Base-by-base conservation (phyloP, 805 yeast genomes). In the Lipomyces yamanashiensis region DNA sequence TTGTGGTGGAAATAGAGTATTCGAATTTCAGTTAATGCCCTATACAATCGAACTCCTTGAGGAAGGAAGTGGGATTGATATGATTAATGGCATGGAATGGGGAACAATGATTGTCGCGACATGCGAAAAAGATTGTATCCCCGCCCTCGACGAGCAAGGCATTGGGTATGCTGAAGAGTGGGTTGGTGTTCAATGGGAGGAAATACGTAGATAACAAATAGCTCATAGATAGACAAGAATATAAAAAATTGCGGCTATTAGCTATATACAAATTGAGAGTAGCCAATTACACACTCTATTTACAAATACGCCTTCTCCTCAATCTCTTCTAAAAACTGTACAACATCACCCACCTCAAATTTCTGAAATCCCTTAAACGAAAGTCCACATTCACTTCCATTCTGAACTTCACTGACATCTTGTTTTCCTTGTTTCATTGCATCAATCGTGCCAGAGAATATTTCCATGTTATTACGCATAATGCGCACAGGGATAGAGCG, bases 21-120 rank as follows among this genome's bases (percentile, higher is more conserved):
- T 91, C 72, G 99, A 95, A 75, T 77, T 93, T 62, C 99, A 95
- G 74, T 75, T 95, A 59, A 93, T 93, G 98, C 99, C 99, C 1
- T 90, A 90, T 74, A 85, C 92, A 58, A 93, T 95, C 58, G 80
- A 90, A 56, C 93, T 90, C 71, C 80, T 95, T 51, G 98, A 93
- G 73, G 80, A 79, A 49, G 75, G 77, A 36, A 72, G 74, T 15
- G 78, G 74, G 71, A 77, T 70, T 72, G 74, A 62, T 71, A 78
- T 89, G 1, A 71, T 82, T 49, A 85, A 85, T 41, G 98, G 98
- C 12, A 93, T 93, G 96, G 96, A 93, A 67, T 95, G 99, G 99
- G 98, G 98, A 1, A 89, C 98, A 0, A 89, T 95, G 37, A 78
- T 90, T 33, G 89, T 93, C 1, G 89, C 87, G 48, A 90, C 97